phyloP scores from a whole-genome alignment of 75 land plant species.

The Cryptomeria japonica region DNA sequence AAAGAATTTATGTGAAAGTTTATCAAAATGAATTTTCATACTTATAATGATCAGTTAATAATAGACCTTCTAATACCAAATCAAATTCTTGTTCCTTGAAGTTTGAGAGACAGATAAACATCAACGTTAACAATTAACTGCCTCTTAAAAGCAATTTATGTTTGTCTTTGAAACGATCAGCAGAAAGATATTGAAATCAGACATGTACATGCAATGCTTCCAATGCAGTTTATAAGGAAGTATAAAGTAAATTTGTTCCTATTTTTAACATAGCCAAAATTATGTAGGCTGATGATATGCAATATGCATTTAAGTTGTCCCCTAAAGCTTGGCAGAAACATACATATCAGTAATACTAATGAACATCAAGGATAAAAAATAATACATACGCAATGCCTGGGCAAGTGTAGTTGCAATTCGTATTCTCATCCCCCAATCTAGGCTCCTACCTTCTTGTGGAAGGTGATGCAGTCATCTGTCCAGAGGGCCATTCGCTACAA shows the following conservation, averaged over 20 bases:
- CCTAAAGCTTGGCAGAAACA: not conserved
- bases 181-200: too few species aligned
- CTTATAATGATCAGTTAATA: not conserved
- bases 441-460: constrained; percentile 62
- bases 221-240: not conserved
- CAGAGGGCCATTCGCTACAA: constrained; percentile 81
- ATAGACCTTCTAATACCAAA: not conserved
- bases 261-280: not conserved
- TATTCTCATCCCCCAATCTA: constrained; percentile 90
- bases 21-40: not conserved
- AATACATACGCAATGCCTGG: constrained; percentile 93
- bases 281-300: not conserved
- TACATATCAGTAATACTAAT: not conserved
- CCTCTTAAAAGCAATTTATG: too few species aligned
- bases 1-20: not conserved
- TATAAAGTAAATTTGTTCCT: not conserved
- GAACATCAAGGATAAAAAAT: not conserved
- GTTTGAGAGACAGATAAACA: too few species aligned
- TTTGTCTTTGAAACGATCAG: too few species aligned
- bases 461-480: constrained; percentile 84
- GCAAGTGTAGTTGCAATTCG: constrained; percentile 87
- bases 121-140: too few species aligned
- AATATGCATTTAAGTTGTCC: not conserved
- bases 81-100: too few species aligned
- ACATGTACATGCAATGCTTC: not conserved